A percentile compares a stretch with the other conserved stretches of the same genome.
phyloP scores from a whole-genome alignment of 768 basidiomycete genomes.

The Psilocybe tampanensis region DNA sequence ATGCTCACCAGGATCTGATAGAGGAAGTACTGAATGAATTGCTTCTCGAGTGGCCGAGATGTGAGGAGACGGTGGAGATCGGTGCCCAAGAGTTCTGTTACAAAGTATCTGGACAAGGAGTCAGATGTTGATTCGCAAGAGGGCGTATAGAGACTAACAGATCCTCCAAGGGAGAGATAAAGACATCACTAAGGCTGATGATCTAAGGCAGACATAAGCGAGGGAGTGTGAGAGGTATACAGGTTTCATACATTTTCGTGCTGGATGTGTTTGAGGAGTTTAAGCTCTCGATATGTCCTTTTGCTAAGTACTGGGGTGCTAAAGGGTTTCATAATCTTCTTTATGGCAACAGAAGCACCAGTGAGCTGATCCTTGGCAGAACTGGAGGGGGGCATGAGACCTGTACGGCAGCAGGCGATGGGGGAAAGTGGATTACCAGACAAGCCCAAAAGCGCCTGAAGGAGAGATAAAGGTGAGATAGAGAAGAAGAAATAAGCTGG shows the following conservation, averaged over 20 bases:
- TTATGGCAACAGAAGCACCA: constrained; percentile 93
- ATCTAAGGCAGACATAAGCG: constrained; percentile 55
- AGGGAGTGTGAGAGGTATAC: background rate
- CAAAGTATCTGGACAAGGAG: constrained; percentile 78
- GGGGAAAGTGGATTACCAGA: constrained; percentile 69
- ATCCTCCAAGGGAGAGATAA: constrained; percentile 99
- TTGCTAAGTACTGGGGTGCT: constrained; percentile 98
- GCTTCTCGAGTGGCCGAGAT: constrained; percentile 96
- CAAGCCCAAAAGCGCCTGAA: constrained; percentile 93
- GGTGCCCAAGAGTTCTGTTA: constrained; percentile 97
- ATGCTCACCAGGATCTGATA: constrained; percentile 91
- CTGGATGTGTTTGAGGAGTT: constrained; percentile 96
- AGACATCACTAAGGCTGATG: constrained; percentile 98
- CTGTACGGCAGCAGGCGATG: background rate
- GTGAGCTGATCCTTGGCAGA: constrained; percentile 96
- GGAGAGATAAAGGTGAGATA: constrained; percentile 7
- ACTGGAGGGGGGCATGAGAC: constrained; percentile 39
- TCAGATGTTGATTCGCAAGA: constrained; percentile 2
- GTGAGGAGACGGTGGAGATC: constrained; percentile 97
- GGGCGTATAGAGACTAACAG: constrained; percentile 55
- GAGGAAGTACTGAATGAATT: constrained; percentile 99
- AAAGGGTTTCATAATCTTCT: constrained; percentile 99
- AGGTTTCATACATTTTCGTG: constrained; percentile 84
- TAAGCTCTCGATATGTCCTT: constrained; percentile 96
- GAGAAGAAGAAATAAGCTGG: background rate